Evolutionary conservation across 805 yeast species (phyloP), one percentile per base, ranked within the genome.

Genomic region (Candida insectorum): DNA sequence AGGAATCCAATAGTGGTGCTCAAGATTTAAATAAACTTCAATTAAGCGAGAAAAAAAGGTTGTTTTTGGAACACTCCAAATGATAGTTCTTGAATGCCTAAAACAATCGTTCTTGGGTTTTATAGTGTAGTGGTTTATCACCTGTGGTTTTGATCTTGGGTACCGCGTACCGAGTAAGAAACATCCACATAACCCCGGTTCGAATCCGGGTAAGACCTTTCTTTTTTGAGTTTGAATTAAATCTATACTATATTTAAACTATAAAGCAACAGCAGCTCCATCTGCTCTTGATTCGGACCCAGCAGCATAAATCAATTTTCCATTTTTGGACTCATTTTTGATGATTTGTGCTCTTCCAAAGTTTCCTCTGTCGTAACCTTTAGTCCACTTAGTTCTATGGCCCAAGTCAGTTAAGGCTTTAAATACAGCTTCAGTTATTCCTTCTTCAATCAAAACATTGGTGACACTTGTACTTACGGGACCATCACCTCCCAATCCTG

Each of bases 271-370:
- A 8, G 91, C 80, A 2, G 83, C 82, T 6, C 94, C 94, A 54
- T 85, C 95, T n/a, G 89, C 94, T 33, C 95, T 68, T n/a, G 67
- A 71, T 45, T 85, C 95, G 34, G 84, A 75, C 2, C 94, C 95
- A 8, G 76, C 94, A 24, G 80, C 63, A 52, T 75, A 80, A 2
- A 79, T 68, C 24, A 71, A 54, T 10, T 50, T 45, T 2, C 72
- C 75, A 16, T 58, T 47, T n/a, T 56, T 52, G 1, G 64, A 52
- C 11, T 60, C 68, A 35, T 65, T 71, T 48, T 67, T 69, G 37
- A 85, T 82, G 30, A 85, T 73, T 53, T 85, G 95, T 4, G 89
- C 91, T 37, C 89, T 61, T 3, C 88, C 88, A 56, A 77, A 75
- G 3, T 59, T 46, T 12, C 56, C 51, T 45, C 84, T 62, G 0